Conservation (phyloP, 1,284 basidiomycete species). For the Cutaneotrichosporon sp. region DNA sequence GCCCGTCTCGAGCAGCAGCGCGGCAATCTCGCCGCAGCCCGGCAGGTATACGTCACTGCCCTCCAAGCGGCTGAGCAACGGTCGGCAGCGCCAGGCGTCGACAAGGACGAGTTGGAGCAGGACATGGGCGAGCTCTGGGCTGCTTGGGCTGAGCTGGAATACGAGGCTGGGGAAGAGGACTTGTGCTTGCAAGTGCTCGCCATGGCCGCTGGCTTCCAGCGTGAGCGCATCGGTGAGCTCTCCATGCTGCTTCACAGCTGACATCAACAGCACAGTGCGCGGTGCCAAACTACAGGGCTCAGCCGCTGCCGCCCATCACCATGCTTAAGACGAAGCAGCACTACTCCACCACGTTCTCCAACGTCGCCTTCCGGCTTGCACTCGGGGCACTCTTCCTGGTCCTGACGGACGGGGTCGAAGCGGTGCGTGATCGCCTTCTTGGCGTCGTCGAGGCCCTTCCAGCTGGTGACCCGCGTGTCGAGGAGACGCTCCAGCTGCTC, state of each 20-base stretch:
- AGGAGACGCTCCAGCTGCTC: constrained; percentile 50
- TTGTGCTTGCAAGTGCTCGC: constrained; percentile 35
- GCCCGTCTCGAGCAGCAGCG: constrained; percentile 75
- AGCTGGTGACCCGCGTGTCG: constrained; percentile 37
- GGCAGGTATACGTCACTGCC: constrained; percentile 76
- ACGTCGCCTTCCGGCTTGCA: constrained; percentile 25
- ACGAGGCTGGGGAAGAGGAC: constrained; percentile 27
- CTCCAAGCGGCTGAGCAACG: constrained; percentile 43
- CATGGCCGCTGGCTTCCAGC: constrained; percentile 30
- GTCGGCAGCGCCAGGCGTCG: constrained; percentile 16
- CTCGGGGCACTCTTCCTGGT: constrained; percentile 39
- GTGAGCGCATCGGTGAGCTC: constrained; percentile 21
- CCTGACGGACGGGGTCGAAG: constrained; percentile 32
- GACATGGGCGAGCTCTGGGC: constrained; percentile 66
- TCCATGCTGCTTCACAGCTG: neutral
- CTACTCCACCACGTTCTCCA: constrained; percentile 18
- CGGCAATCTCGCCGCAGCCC: constrained; percentile 68
- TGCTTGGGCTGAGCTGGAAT: constrained; percentile 89
- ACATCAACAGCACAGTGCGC: neutral
- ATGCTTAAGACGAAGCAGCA: constrained; percentile 41
- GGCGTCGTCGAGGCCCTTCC: constrained; percentile 21
- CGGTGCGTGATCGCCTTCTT: constrained; percentile 21
- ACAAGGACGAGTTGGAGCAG: constrained; percentile 20
- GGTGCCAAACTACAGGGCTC: constrained; percentile 3
- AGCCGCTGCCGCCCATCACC: constrained; percentile 17